A percentile compares a stretch with the other conserved stretches of the same genome.
These are phyloP conservation scores for Parathielavia appendiculata DNA, from an alignment of 495 filamentous ascomycete species.

Conservation along the genomic window DNA sequence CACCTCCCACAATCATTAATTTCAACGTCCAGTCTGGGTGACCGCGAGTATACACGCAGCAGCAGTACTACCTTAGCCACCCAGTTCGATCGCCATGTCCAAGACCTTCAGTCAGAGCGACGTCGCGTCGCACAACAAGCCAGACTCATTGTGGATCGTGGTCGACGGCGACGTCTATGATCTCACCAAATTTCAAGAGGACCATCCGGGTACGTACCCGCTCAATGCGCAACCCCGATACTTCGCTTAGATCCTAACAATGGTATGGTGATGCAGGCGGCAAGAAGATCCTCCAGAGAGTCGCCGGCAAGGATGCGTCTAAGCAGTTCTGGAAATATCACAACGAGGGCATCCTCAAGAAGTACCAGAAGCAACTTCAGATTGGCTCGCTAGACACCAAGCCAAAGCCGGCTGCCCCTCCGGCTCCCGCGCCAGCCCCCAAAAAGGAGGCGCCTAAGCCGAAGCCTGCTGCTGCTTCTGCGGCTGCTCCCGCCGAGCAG, in stretches of 20 bases:
- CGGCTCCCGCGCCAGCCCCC: constrained; percentile 50
- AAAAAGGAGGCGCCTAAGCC: constrained; percentile 48
- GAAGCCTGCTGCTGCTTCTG: constrained; percentile 49
- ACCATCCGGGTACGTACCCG: constrained; percentile 68
- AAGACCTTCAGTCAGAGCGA: constrained; percentile 79
- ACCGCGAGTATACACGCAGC: neutral
- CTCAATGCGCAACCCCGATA: neutral
- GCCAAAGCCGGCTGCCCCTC: constrained; percentile 53
- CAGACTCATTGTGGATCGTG: constrained; percentile 79
- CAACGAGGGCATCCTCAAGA: constrained; percentile 88
- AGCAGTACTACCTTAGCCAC: constrained; percentile 8
- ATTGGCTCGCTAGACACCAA: constrained; percentile 89
- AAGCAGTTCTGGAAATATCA: constrained; percentile 99
- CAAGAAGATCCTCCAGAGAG: constrained; percentile 94
- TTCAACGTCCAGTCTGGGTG: neutral
- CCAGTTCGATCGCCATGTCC: constrained; percentile 67
- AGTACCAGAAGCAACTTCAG: constrained; percentile 81
- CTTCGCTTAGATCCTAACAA: constrained; percentile 13
- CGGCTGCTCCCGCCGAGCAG: constrained; percentile 49
- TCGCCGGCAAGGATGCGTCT: constrained; percentile 93
- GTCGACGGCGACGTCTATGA: constrained; percentile 97
- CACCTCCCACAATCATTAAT: neutral
- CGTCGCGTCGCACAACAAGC: constrained; percentile 85
- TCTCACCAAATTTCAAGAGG: constrained; percentile 86
- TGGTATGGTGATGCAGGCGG: constrained; percentile 53